These are phyloP conservation scores for Ceratocystis destructans DNA, from an alignment of 2,329 filamentous ascomycete species.

Conservation along the genomic window DNA sequence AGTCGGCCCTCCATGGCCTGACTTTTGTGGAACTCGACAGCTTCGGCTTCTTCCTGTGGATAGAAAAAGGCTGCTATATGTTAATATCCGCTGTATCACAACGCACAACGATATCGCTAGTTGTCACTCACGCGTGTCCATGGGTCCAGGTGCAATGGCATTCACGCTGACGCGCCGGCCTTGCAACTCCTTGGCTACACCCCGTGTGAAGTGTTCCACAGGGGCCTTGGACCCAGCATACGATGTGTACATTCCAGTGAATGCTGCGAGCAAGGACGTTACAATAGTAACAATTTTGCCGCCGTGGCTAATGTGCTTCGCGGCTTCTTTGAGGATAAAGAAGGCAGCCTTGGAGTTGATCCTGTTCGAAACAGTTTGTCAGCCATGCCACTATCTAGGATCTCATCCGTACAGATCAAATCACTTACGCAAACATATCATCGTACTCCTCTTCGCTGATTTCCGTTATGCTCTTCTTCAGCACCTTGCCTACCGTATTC, in stretches of 20 bases:
- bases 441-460: constrained; percentile 35
- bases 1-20: constrained; percentile 31
- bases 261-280: constrained; percentile 33
- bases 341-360: constrained; percentile 36
- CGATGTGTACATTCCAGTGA: constrained; percentile 33
- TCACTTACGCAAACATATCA: constrained; percentile 32
- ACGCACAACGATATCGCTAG: neutral
- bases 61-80: constrained; percentile 31
- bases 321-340: constrained; percentile 33
- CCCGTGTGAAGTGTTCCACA: constrained; percentile 30
- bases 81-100: neutral
- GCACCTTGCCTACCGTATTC: constrained; percentile 37
- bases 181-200: constrained; percentile 27
- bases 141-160: constrained; percentile 28
- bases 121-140: constrained; percentile 29
- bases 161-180: constrained; percentile 27
- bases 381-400: neutral
- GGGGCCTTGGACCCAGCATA: constrained; percentile 33
- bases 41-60: constrained; percentile 30
- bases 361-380: constrained; percentile 20
- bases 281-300: constrained; percentile 36
- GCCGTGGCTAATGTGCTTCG: constrained; percentile 31
- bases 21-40: constrained; percentile 33
- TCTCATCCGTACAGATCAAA: neutral
- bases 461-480: constrained; percentile 34